Evolutionary conservation across 2,329 filamentous ascomycete genomes (phyloP), one percentile per base, ranked within the genome.

Genomic region (Alternaria solani): DNA sequence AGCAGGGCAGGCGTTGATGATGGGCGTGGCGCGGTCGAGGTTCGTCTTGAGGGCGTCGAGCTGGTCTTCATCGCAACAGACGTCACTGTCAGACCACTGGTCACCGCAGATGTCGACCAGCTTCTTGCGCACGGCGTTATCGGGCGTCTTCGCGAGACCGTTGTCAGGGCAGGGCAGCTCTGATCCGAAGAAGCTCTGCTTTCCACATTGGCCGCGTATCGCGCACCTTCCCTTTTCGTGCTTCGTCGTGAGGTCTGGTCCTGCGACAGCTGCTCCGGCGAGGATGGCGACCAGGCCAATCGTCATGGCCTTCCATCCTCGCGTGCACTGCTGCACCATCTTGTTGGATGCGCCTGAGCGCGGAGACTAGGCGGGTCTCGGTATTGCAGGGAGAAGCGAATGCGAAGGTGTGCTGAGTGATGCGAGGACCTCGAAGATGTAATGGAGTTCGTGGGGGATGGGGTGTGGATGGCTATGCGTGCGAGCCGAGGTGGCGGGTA

Each of bases 81-180:
- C 89, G 3, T 93, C 88, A 0, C 91, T 90, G 44, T 91, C 84
- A 59, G 85, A 87, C 95, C 95, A 99, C 80, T 95, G 90, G 34
- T 88, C 84, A 41, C 96, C 95, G 75, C 95, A 99, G 20, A 99
- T 85, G 20, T 89, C 87, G 20, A 97, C 89, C 55, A 99, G 84
- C 81, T 94, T 89, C 71, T 91, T 84, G 63, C 93, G 88, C 60
- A 92, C 84, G 57, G 88, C 86, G 7, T 87, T 85, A 23, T 91
- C 87, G 2, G 94, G 94, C 34, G 91, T 86, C 64, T 89, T 83
- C 36, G 95, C 95, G 36, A 89, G 82, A 4, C 85, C 93, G 76
- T 99, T 99, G 80, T 99, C 94, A 14, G 94, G 89, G 76, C 95
- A 99, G 4, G 95, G 95, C 62, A 98, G 84, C 68, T 96, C 88